A percentile compares a stretch with the other conserved stretches of the same genome.
phyloP scores from a whole-genome alignment of 2,329 filamentous ascomycete genomes.

The Exserohilum turcica region DNA sequence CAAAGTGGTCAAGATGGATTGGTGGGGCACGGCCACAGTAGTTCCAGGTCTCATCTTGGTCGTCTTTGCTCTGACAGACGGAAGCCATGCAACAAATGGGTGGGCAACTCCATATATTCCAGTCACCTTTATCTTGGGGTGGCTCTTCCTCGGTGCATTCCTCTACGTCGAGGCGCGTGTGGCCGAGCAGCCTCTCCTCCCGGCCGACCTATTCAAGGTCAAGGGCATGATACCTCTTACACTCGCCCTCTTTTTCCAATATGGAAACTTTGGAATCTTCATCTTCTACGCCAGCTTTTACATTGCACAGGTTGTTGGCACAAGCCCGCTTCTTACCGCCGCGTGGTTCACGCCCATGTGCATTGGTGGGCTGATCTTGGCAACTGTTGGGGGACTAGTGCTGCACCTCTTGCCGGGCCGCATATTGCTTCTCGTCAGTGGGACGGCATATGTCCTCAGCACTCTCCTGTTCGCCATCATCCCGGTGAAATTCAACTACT shows the following conservation, averaged over 20 bases:
- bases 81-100: constrained; percentile 68
- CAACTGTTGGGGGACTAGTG: constrained; percentile 41
- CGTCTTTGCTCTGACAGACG: constrained; percentile 76
- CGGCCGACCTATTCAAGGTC: constrained; percentile 70
- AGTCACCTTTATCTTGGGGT: constrained; percentile 66
- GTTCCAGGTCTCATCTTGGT: constrained; percentile 66
- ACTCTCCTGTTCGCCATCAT: constrained; percentile 45
- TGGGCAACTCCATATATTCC: constrained; percentile 78
- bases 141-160: constrained; percentile 63
- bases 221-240: constrained; percentile 63
- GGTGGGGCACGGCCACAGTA: constrained; percentile 43
- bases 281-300: constrained; percentile 49
- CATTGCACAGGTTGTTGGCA: constrained; percentile 38
- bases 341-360: constrained; percentile 48
- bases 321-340: constrained; percentile 37
- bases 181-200: constrained; percentile 69
- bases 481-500: constrained; percentile 40
- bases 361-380: constrained; percentile 42
- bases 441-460: constrained; percentile 36
- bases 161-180: constrained; percentile 76
- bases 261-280: constrained; percentile 46
- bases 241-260: constrained; percentile 53
- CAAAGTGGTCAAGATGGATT: constrained; percentile 43
- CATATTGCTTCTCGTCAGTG: constrained; percentile 40
- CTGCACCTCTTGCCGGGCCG: constrained; percentile 45